Conservation (phyloP, 73 alveolate genomes). For the Paramecium sexaurelia region DNA sequence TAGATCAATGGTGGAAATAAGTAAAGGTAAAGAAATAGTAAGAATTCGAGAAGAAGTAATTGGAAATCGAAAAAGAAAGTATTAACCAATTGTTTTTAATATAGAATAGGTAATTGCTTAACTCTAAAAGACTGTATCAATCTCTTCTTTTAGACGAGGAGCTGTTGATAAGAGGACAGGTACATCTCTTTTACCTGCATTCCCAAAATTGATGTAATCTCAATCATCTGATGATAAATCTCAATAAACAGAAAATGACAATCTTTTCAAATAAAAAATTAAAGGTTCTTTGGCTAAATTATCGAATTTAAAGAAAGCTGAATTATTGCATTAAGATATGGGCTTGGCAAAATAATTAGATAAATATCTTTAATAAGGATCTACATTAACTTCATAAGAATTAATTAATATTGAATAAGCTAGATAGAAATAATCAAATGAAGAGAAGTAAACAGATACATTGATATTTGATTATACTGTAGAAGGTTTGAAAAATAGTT, state of each 20-base stretch:
- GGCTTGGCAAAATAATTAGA: background rate
- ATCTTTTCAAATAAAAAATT: background rate
- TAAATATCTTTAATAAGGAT: constrained; percentile 38
- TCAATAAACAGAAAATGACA: background rate
- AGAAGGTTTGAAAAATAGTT: constrained; percentile 26
- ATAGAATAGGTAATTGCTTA: background rate
- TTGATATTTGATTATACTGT: constrained; percentile 55
- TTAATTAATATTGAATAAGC: constrained; percentile 34
- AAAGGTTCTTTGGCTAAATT: constrained; percentile 10
- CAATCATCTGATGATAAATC: constrained; percentile 17
- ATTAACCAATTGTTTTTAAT: background rate
- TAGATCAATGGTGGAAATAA: constrained; percentile 30
- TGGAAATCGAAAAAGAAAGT: constrained; percentile 36
- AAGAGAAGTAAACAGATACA: background rate
- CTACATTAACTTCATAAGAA: constrained; percentile 16
- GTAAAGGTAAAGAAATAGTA: background rate
- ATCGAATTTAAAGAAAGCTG: background rate
- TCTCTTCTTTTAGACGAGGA: constrained; percentile 8
- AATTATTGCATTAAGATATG: constrained; percentile 11
- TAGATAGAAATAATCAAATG: background rate
- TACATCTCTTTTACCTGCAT: background rate
- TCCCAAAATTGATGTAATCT: background rate
- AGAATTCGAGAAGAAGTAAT: background rate
- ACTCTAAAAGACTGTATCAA: background rate
- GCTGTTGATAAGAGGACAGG: background rate